Evolutionary conservation across 305 asterid genomes (phyloP).

Genomic region (Fraxinus latifolia): DNA sequence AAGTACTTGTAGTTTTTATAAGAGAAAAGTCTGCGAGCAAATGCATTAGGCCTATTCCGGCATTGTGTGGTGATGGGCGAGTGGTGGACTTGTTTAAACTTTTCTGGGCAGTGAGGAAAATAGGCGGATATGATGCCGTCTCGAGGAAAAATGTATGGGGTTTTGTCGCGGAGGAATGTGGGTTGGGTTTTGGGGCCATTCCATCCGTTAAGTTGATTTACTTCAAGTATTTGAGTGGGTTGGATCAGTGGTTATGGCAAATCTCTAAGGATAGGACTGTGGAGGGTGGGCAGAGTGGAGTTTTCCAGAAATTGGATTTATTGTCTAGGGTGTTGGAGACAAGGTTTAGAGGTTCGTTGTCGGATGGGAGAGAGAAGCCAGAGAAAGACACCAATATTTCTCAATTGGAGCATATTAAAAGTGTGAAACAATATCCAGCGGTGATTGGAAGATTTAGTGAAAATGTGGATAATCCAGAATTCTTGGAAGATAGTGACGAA

Average conservation of each 20-base stretch:
- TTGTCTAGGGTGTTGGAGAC: constrained; percentile 39
- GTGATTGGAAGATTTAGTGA: neutral
- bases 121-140: constrained; percentile 51
- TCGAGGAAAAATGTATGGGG: constrained; percentile 50
- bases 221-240: constrained; percentile 51
- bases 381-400: constrained; percentile 9
- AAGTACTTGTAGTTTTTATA: constrained; percentile 39
- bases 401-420: constrained; percentile 12
- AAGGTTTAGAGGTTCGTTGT: constrained; percentile 23
- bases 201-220: constrained; percentile 47
- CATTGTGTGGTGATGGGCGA: constrained; percentile 43
- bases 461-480: neutral
- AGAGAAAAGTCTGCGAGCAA: constrained; percentile 33
- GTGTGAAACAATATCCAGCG: constrained; percentile 1
- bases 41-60: constrained; percentile 49
- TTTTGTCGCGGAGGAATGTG: constrained; percentile 56
- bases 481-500: constrained; percentile 2
- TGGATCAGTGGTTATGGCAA: constrained; percentile 53
- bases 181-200: constrained; percentile 28
- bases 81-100: constrained; percentile 62
- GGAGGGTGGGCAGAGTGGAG: constrained; percentile 31
- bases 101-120: constrained; percentile 58
- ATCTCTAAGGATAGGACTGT: constrained; percentile 24
- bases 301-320: constrained; percentile 43
- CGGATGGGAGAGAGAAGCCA: constrained; percentile 8